phyloP scores from a whole-genome alignment of 1,284 basidiomycete genomes.

The Moniliophthora roreri region DNA sequence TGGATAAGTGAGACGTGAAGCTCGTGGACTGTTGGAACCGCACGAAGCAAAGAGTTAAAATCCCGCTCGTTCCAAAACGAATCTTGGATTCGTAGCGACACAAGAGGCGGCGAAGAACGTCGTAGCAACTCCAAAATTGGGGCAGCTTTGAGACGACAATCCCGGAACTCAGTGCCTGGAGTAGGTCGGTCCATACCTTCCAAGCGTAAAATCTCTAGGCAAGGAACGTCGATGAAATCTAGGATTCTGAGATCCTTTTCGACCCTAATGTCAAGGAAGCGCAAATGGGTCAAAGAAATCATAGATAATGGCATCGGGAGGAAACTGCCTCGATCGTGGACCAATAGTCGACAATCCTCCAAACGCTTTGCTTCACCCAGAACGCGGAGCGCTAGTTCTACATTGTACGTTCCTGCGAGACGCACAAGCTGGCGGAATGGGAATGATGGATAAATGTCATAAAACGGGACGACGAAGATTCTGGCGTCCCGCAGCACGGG shows the following conservation, averaged over 20 bases:
- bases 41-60: background rate
- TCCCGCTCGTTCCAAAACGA: background rate
- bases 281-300: background rate
- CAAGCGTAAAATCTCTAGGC: background rate
- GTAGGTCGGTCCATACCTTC: background rate
- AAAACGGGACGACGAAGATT: background rate
- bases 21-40: background rate
- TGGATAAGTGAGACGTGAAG: constrained; percentile 1
- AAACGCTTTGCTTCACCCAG: background rate
- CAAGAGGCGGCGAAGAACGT: background rate
- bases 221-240: background rate
- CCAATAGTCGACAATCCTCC: background rate
- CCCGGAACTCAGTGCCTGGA: background rate
- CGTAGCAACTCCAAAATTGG: background rate
- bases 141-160: background rate
- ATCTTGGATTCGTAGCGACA: background rate
- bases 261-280: background rate
- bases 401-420: background rate
- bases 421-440: background rate
- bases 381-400: background rate
- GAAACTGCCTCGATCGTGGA: background rate
- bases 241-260: background rate
- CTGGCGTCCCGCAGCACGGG: background rate
- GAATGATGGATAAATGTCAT: constrained; percentile 1
- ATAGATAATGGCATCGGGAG: background rate